A percentile compares a stretch with the other conserved stretches of the same genome.
These are phyloP conservation scores for Boletus smithii DNA, from an alignment of 1,284 basidiomycete species.

Conservation along the genomic window DNA sequence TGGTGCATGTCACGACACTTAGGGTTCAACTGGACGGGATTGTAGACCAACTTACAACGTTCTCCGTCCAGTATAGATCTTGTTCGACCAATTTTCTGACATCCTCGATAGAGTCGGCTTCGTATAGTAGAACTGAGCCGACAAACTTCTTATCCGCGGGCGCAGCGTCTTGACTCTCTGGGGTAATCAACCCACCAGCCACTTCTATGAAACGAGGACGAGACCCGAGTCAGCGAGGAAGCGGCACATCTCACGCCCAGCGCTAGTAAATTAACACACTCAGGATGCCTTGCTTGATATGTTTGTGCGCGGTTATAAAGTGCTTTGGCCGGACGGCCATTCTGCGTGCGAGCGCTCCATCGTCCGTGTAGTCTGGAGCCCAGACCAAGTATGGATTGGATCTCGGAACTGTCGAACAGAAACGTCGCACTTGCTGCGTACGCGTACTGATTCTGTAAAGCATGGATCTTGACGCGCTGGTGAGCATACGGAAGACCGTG, in stretches of 20 bases:
- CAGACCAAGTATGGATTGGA: constrained; percentile 47
- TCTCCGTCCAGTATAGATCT: constrained; percentile 54
- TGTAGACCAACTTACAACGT: constrained; percentile 44
- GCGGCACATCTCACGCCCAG: constrained; percentile 4
- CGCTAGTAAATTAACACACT: constrained; percentile 15
- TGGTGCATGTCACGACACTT: constrained; percentile 14
- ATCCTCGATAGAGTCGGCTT: constrained; percentile 47
- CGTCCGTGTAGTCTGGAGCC: constrained; percentile 51
- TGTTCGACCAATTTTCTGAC: constrained; percentile 46
- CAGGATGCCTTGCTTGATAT: constrained; percentile 40
- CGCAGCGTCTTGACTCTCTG: constrained; percentile 37
- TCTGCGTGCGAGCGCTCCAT: constrained; percentile 46
- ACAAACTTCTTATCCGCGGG: constrained; percentile 42
- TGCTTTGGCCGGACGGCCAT: constrained; percentile 47
- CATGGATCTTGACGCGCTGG: neutral
- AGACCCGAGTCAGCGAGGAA: constrained; percentile 5
- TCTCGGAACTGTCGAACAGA: constrained; percentile 12
- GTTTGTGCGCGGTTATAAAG: constrained; percentile 40
- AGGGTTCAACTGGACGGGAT: constrained; percentile 1
- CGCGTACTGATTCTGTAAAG: neutral
- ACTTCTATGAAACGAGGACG: constrained; percentile 36
- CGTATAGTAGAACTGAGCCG: constrained; percentile 49
- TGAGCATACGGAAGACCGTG: constrained; percentile 1
- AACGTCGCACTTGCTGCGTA: constrained; percentile 12
- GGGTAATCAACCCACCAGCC: constrained; percentile 46